phyloP scores from a whole-genome alignment of 768 basidiomycete species.

The Boletus vermiculosoides region DNA sequence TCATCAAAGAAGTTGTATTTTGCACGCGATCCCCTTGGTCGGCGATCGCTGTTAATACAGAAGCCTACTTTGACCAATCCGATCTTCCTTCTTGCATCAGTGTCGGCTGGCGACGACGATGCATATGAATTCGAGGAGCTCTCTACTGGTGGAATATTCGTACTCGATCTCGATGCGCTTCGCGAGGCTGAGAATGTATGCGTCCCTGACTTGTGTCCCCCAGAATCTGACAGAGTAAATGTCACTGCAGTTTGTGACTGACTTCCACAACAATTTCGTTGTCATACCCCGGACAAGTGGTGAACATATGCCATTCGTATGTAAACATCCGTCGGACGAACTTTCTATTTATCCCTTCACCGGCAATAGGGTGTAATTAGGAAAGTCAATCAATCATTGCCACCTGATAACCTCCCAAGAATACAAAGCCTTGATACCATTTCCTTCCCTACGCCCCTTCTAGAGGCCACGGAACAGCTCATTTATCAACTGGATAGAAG shows the following conservation, averaged over 20 bases:
- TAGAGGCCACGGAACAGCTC: constrained; percentile 46
- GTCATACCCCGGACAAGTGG: constrained; percentile 22
- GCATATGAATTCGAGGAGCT: constrained; percentile 61
- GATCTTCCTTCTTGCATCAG: constrained; percentile 63
- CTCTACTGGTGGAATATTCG: constrained; percentile 54
- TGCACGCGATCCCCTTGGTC: constrained; percentile 79
- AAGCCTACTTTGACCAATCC: constrained; percentile 48
- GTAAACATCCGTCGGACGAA: constrained; percentile 1
- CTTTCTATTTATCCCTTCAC: neutral
- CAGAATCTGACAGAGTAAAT: neutral
- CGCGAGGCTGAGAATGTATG: constrained; percentile 26
- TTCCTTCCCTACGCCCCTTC: constrained; percentile 31
- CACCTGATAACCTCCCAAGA: constrained; percentile 40
- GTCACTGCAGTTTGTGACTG: constrained; percentile 17
- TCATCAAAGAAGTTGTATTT: constrained; percentile 56
- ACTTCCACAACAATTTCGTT: constrained; percentile 21
- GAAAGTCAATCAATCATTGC: constrained; percentile 49
- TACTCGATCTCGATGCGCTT: constrained; percentile 44
- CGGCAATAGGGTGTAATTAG: constrained; percentile 41
- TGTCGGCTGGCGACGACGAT: constrained; percentile 49
- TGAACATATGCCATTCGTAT: constrained; percentile 23
- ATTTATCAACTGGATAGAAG: constrained; percentile 60
- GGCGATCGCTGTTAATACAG: constrained; percentile 80
- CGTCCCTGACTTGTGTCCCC: neutral
- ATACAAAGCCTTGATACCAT: constrained; percentile 25